Evolutionary conservation across 345 rosid species (phyloP).

Genomic region (Arabis hirsuta): DNA sequence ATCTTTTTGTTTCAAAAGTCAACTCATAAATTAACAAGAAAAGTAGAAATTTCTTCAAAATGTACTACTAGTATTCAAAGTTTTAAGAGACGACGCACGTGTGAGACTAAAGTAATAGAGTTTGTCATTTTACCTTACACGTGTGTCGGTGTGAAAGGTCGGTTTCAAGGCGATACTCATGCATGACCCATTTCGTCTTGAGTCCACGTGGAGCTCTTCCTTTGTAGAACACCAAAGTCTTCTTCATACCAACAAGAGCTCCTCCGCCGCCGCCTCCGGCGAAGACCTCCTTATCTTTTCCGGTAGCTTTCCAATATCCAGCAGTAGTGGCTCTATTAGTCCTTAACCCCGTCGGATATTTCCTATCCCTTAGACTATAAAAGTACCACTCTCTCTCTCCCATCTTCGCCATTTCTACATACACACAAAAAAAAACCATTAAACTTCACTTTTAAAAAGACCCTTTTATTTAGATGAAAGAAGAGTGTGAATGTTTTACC

Average conservation of each 20-base stretch:
- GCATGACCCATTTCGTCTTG: constrained; percentile 97
- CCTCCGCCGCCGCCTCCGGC: constrained; percentile 55
- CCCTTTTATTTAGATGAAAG: no score
- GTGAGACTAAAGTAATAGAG: neutral
- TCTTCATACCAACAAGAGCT: constrained; percentile 83
- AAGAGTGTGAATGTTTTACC: constrained; percentile 48
- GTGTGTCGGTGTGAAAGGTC: constrained; percentile 79
- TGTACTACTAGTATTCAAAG: neutral
- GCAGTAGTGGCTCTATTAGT: constrained; percentile 88
- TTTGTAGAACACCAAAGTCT: constrained; percentile 80
- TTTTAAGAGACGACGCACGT: constrained; percentile 18
- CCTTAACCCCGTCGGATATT: constrained; percentile 87
- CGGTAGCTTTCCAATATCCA: constrained; percentile 96
- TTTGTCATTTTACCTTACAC: constrained; percentile 62
- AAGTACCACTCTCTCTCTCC: constrained; percentile 96
- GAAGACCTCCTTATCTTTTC: constrained; percentile 77
- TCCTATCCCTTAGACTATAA: constrained; percentile 86
- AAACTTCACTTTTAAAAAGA: no score
- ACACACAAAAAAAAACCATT: neutral
- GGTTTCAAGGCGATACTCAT: constrained; percentile 87
- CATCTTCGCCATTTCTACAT: constrained; percentile 73
- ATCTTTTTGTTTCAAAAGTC: constrained; percentile 2
- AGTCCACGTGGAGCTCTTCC: constrained; percentile 93
- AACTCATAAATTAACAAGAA: constrained; percentile 21
- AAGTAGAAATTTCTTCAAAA: neutral